Evolutionary conservation across 768 basidiomycete genomes (phyloP).

Genomic region (Coprinopsis cinerea): DNA sequence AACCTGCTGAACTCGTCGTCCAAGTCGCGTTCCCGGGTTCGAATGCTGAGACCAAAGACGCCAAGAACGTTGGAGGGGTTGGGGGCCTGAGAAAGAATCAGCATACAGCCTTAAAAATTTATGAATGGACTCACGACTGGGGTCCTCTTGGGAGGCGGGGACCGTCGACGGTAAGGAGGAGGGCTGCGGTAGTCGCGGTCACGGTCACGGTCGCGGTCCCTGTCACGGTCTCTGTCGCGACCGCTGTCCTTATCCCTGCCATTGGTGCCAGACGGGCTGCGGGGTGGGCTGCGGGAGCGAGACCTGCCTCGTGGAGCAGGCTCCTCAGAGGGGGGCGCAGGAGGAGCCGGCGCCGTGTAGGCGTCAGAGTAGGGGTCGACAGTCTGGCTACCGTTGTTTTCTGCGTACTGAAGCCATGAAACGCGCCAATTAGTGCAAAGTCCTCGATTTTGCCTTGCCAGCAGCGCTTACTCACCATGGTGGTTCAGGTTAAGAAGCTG

Average conservation of each 20-base stretch:
- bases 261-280: constrained; percentile 29
- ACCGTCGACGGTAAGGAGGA: constrained; percentile 44
- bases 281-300: constrained; percentile 66
- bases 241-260: constrained; percentile 43
- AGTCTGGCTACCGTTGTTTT: constrained; percentile 45
- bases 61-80: constrained; percentile 87
- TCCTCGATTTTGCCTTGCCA: constrained; percentile 5
- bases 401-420: constrained; percentile 50
- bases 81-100: constrained; percentile 57
- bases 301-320: constrained; percentile 59
- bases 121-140: constrained; percentile 52
- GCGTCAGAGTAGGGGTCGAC: constrained; percentile 82
- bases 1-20: constrained; percentile 90
- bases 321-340: constrained; percentile 50
- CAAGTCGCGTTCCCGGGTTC: constrained; percentile 88
- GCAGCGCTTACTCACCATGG: constrained; percentile 54
- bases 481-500: constrained; percentile 50
- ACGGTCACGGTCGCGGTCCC: constrained; percentile 16
- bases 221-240: constrained; percentile 26
- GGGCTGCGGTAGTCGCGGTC: constrained; percentile 29
- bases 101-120: neutral
- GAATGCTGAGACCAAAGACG: constrained; percentile 97
- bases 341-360: constrained; percentile 59
- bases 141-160: constrained; percentile 58
- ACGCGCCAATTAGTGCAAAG: constrained; percentile 13